Conservation (phyloP, 192 early-diverging fungal genomes). For the Phlyctochytrium bullatum region DNA sequence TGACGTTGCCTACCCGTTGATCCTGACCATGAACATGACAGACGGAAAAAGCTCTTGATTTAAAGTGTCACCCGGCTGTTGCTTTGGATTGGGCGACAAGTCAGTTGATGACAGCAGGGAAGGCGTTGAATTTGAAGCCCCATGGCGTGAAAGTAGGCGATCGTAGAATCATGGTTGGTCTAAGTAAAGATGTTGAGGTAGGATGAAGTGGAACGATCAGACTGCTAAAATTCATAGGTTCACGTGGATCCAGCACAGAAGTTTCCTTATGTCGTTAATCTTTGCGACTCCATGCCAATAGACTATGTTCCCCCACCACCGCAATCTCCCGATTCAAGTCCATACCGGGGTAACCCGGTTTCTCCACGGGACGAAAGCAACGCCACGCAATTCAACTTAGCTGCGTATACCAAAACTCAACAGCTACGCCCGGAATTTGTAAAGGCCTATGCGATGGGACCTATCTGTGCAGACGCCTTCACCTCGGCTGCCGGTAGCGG, state of each 20-base stretch:
- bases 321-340: conserved; percentile 13
- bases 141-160: conserved; percentile 52
- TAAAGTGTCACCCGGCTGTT: conserved; percentile 21
- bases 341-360: not conserved
- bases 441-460: conserved; percentile 23
- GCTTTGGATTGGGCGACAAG: conserved; percentile 40
- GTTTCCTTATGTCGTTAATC: conserved; percentile 41
- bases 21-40: not conserved
- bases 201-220: not conserved
- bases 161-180: conserved; percentile 37
- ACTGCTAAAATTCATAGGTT: conserved; percentile 24
- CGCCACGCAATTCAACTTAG: not conserved
- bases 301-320: conserved; percentile 25
- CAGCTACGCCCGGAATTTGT: conserved; percentile 52
- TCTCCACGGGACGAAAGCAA: not conserved
- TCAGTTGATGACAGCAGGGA: conserved; percentile 29
- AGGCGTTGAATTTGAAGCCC: conserved; percentile 39
- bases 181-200: conserved; percentile 43
- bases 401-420: conserved; percentile 5
- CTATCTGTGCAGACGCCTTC: conserved; percentile 35
- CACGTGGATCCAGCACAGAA: conserved; percentile 29
- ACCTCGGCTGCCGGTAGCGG: conserved; percentile 34
- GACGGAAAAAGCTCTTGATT: conserved; percentile 26
- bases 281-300: conserved; percentile 46
- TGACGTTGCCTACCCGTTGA: not conserved